Evolutionary conservation across 1,139 yeast species (phyloP).

Genomic region (Debaryomyces robertsiae): DNA sequence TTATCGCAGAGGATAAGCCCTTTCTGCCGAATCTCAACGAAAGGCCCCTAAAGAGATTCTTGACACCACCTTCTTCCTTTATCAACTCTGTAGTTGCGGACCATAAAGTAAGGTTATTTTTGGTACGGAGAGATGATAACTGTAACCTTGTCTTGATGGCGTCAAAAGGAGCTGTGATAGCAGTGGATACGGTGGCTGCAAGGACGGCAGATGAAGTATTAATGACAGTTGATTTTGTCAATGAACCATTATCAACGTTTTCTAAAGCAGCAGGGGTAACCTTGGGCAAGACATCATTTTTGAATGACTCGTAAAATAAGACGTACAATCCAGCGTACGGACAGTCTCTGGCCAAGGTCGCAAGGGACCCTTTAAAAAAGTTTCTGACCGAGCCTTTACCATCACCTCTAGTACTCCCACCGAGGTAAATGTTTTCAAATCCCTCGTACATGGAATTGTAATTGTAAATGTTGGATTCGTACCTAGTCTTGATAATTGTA

Average conservation of each 20-base stretch:
- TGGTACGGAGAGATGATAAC: slow-evolving; percentile 30
- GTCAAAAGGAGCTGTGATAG: slow-evolving; percentile 93
- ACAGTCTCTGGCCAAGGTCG: slow-evolving; percentile 87
- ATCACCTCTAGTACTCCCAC: slow-evolving; percentile 42
- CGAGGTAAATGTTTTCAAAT: slow-evolving; percentile 53
- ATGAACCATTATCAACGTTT: slow-evolving; percentile 11
- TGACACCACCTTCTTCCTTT: slow-evolving; percentile 57
- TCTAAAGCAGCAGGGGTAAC: slow-evolving; percentile 12
- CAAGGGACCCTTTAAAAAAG: slow-evolving; percentile 84
- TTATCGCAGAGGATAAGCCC: slow-evolving; percentile 90
- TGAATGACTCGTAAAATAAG: slow-evolving; percentile 75
- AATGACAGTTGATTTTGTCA: slow-evolving; percentile 50
- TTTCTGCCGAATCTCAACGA: slow-evolving; percentile 80
- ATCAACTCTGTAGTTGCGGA: slow-evolving; percentile 40
- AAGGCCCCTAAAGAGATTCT: slow-evolving; percentile 78
- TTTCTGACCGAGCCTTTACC: slow-evolving; percentile 49
- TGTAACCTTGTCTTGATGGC: slow-evolving; percentile 93
- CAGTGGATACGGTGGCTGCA: slow-evolving; percentile 81
- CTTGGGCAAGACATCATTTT: slow-evolving; percentile 38
- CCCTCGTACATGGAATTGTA: slow-evolving; percentile 72
- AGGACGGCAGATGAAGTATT: slow-evolving; percentile 71
- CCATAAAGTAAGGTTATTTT: slow-evolving; percentile 21
- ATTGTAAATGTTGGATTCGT: slow-evolving; percentile 73
- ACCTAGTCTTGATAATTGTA: slow-evolving; percentile 90
- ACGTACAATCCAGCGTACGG: slow-evolving; percentile 96